Evolutionary conservation across 257 asterid genomes (phyloP), one percentile per base, ranked within the genome.

Genomic region (Catharanthus roseus): DNA sequence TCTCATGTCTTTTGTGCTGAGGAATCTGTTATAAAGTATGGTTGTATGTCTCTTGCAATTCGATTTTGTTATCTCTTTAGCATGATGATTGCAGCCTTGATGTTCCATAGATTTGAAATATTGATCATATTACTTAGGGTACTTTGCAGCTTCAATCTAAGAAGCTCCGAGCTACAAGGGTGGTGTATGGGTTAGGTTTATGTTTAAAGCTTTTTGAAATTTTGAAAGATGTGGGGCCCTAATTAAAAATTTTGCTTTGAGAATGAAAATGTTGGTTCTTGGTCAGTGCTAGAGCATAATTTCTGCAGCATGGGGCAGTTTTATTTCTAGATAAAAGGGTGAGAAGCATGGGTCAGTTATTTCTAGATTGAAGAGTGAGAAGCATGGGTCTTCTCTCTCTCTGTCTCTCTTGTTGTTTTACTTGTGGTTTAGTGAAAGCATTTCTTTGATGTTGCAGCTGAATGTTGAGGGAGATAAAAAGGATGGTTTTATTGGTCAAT

Each of bases 401-500:
- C 15, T 60, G 65, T 60, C 31, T 60, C 42, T 31, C 5, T 12
- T 31, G 42, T 26, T 42, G 33, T 60, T 12, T 33, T 31, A 3
- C 7, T 24, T 60, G 38, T 33, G 15, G n/a, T 77, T 75, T 53
- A 53, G 49, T 26, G 36, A 36, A 31, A 24, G 55, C 47, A 63
- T 41, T n/a, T 21, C n/a, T 44, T 61, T 67, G 36, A 39, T 78
- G 74, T 77, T 83, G 77, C 89, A 95, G 99, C 84, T 86, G 75
- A 72, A 33, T 73, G 67, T 82, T 53, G 95, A 89, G n/a, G 96
- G 88, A 72, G 97, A 85, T 24, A 81, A 78, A 75, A 88, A 89
- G 75, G 91, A 91, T 81, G 90, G 86, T 21, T 82, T 77, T 76
- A 64, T 58, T 62, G 93, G 93, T 42, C 91, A 78, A 77, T 95